Evolutionary conservation across 2,329 filamentous ascomycete species (phyloP).

Genomic region (Mariannaea elegans): DNA sequence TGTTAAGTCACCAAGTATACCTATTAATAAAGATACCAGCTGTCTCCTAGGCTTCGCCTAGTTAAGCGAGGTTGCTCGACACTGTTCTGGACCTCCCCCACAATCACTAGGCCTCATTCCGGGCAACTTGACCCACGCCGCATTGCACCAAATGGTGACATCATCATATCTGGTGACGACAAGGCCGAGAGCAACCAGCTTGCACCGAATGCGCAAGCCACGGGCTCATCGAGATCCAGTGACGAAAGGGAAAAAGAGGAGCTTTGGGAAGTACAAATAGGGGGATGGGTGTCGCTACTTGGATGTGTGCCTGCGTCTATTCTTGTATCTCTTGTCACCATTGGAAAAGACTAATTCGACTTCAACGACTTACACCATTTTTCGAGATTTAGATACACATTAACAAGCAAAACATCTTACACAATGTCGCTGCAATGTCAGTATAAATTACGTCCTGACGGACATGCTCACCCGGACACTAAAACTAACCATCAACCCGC

Average conservation of each 20-base stretch:
- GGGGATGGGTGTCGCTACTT: slow-evolving; percentile 8
- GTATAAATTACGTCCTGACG: slow-evolving; percentile 34
- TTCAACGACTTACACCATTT: slow-evolving; percentile 12
- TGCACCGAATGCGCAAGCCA: slow-evolving; percentile 32
- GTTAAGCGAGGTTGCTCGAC: too few species aligned
- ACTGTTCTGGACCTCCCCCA: neutral
- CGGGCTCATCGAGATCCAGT: slow-evolving; percentile 30
- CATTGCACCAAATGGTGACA: slow-evolving; percentile 48
- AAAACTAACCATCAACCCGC: slow-evolving; percentile 7
- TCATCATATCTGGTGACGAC: slow-evolving; percentile 51
- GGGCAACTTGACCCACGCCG: slow-evolving; percentile 6
- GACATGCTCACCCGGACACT: too few species aligned
- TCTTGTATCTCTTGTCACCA: slow-evolving; percentile 23
- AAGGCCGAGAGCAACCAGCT: slow-evolving; percentile 21
- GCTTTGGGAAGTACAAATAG: slow-evolving; percentile 43
- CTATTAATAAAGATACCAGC: neutral
- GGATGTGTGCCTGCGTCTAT: neutral
- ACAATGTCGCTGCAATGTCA: slow-evolving; percentile 70
- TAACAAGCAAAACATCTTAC: slow-evolving; percentile 19
- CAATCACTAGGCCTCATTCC: neutral
- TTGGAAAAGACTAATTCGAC: too few species aligned
- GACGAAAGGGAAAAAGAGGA: slow-evolving; percentile 4
- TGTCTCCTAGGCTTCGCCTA: neutral
- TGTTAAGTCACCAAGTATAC: slow-evolving; percentile 8
- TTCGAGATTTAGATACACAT: neutral